phyloP scores from a whole-genome alignment of 768 basidiomycete genomes.

The Hortiboletus campestris region DNA sequence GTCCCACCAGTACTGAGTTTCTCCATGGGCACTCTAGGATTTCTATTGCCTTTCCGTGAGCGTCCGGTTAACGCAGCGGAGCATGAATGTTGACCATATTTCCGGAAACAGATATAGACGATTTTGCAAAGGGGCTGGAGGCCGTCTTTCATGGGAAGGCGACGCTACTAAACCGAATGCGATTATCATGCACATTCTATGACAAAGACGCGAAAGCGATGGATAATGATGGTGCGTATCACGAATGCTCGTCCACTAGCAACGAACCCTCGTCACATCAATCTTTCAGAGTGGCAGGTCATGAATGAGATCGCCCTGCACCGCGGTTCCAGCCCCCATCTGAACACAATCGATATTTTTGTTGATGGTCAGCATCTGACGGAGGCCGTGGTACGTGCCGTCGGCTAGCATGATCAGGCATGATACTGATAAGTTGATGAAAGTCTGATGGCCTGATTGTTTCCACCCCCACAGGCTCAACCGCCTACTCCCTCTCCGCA shows the following conservation, averaged over 20 bases:
- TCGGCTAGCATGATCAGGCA: slow-evolving; percentile 6
- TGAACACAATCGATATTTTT: slow-evolving; percentile 91
- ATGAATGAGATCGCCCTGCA: slow-evolving; percentile 97
- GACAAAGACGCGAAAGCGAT: slow-evolving; percentile 58
- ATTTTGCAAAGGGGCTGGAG: slow-evolving; percentile 76
- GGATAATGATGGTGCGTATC: slow-evolving; percentile 54
- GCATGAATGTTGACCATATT: not conserved
- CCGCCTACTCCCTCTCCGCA: slow-evolving; percentile 92
- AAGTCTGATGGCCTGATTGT: slow-evolving; percentile 94
- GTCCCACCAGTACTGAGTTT: slow-evolving; percentile 81
- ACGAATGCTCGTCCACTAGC: not conserved
- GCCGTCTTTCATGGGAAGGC: slow-evolving; percentile 78
- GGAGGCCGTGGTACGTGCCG: slow-evolving; percentile 79
- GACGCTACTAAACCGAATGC: slow-evolving; percentile 86
- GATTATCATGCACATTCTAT: slow-evolving; percentile 78
- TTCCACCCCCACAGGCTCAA: slow-evolving; percentile 94
- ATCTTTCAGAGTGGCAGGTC: slow-evolving; percentile 78
- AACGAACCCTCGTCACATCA: not conserved
- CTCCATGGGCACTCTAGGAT: slow-evolving; percentile 82
- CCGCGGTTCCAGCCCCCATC: slow-evolving; percentile 85
- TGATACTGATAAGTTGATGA: slow-evolving; percentile 12
- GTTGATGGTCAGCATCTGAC: slow-evolving; percentile 95
- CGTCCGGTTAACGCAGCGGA: not conserved
- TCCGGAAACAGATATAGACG: slow-evolving; percentile 70
- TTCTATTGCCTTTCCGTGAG: slow-evolving; percentile 92